phyloP scores from a whole-genome alignment of 805 yeast species.

The Phaffomyces antillensis region DNA sequence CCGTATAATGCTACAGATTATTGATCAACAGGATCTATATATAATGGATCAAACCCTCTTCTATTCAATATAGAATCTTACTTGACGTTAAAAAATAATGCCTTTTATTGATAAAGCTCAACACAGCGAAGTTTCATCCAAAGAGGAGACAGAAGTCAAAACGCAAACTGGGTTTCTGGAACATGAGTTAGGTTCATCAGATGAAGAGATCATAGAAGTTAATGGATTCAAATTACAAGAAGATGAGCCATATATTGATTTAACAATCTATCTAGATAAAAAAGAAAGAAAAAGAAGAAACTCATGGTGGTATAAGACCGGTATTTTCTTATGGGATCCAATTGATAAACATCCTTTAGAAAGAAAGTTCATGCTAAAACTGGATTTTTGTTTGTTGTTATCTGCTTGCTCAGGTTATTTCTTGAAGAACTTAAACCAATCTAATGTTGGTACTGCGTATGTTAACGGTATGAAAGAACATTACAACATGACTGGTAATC shows the following conservation, averaged over 20 bases:
- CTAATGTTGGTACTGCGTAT: slow-evolving; percentile 37
- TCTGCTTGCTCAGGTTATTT: slow-evolving; percentile 40
- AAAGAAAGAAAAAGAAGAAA: slow-evolving; percentile 7
- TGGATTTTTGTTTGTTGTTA: slow-evolving; percentile 32
- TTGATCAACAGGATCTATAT: too few species aligned
- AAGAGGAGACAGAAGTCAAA: neutral
- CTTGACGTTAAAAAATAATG: neutral
- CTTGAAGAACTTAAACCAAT: slow-evolving; percentile 36
- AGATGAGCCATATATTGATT: slow-evolving; percentile 10
- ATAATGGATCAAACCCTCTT: neutral
- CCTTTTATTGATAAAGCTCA: neutral
- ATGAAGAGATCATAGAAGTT: neutral
- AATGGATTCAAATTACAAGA: slow-evolving; percentile 6
- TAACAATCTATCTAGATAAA: slow-evolving; percentile 2
- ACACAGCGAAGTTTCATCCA: neutral
- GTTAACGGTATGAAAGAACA: slow-evolving; percentile 41
- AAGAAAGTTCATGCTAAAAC: slow-evolving; percentile 25
- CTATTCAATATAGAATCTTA: too few species aligned
- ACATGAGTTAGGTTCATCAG: neutral
- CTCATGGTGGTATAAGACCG: slow-evolving; percentile 10
- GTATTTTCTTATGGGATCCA: slow-evolving; percentile 9
- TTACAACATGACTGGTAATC: slow-evolving; percentile 33
- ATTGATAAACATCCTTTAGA: slow-evolving; percentile 23
- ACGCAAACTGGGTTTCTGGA: neutral
- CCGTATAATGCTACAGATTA: too few species aligned